A percentile compares a stretch with the other conserved stretches of the same genome.
phyloP scores from a whole-genome alignment of 768 basidiomycete species.

The Suillus spraguei region DNA sequence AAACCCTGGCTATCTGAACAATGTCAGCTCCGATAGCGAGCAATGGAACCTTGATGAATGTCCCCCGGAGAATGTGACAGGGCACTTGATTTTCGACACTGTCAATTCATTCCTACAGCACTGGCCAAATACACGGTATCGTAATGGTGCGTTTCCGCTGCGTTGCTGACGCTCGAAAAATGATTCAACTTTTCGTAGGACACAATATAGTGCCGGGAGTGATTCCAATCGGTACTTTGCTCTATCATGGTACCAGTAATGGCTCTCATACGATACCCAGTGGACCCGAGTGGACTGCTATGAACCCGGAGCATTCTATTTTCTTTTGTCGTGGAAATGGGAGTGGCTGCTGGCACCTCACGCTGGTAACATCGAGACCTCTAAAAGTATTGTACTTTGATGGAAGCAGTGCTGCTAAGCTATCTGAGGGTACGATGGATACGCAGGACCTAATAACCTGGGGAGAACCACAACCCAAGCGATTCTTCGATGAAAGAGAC shows the following conservation, averaged over 20 bases:
- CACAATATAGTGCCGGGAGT: no score
- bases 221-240: neutral
- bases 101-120: slow-evolving; percentile 38
- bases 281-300: slow-evolving; percentile 35
- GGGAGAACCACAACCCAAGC: slow-evolving; percentile 27
- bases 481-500: slow-evolving; percentile 21
- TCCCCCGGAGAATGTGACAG: slow-evolving; percentile 30
- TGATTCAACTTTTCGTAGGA: no score
- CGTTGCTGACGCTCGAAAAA: neutral
- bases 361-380: slow-evolving; percentile 27
- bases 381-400: slow-evolving; percentile 37
- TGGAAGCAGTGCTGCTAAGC: slow-evolving; percentile 33
- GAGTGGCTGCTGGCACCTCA: slow-evolving; percentile 31
- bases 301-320: slow-evolving; percentile 40
- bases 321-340: slow-evolving; percentile 34
- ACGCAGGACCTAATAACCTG: slow-evolving; percentile 38
- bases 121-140: slow-evolving; percentile 40
- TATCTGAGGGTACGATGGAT: slow-evolving; percentile 34
- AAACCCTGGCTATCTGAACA: no score
- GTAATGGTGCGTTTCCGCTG: slow-evolving; percentile 28
- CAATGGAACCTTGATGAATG: slow-evolving; percentile 23
- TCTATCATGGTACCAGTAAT: slow-evolving; percentile 34
- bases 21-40: neutral
- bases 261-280: slow-evolving; percentile 23
- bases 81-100: slow-evolving; percentile 37